phyloP scores from a whole-genome alignment of 768 basidiomycete genomes.

The Tephrocybe sp. region DNA sequence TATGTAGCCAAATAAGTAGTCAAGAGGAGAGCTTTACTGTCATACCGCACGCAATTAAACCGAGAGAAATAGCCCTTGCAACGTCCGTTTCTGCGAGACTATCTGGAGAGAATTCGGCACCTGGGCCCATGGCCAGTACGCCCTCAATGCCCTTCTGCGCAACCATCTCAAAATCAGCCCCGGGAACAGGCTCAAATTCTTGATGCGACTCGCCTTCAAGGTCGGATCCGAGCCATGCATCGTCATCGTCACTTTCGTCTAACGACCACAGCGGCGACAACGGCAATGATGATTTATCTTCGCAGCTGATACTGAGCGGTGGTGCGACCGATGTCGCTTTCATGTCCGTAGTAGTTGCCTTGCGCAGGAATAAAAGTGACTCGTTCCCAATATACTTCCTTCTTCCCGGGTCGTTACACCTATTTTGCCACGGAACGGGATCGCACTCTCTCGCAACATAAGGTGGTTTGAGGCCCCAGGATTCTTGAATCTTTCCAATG shows the following conservation, averaged over 20 bases:
- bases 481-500: constrained; percentile 27
- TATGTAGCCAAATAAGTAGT: neutral
- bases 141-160: constrained; percentile 14
- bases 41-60: constrained; percentile 21
- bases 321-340: no score
- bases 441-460: constrained; percentile 10
- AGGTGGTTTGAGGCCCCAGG: constrained; percentile 23
- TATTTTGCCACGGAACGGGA: constrained; percentile 10
- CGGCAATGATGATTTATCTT: no score
- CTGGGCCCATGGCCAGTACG: constrained; percentile 14
- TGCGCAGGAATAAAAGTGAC: constrained; percentile 1
- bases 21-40: constrained; percentile 12
- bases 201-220: constrained; percentile 18
- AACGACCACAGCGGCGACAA: constrained; percentile 13
- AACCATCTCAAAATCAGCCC: constrained; percentile 19
- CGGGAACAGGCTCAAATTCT: constrained; percentile 5
- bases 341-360: no score
- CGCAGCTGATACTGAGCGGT: neutral
- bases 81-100: constrained; percentile 22
- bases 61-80: constrained; percentile 21
- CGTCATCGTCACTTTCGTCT: constrained; percentile 1
- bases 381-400: constrained; percentile 17
- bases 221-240: neutral
- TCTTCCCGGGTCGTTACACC: constrained; percentile 8
- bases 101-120: constrained; percentile 15